Evolutionary conservation across 345 rosid genomes (phyloP), one percentile per base, ranked within the genome.

Genomic region (Trapa bicornis): DNA sequence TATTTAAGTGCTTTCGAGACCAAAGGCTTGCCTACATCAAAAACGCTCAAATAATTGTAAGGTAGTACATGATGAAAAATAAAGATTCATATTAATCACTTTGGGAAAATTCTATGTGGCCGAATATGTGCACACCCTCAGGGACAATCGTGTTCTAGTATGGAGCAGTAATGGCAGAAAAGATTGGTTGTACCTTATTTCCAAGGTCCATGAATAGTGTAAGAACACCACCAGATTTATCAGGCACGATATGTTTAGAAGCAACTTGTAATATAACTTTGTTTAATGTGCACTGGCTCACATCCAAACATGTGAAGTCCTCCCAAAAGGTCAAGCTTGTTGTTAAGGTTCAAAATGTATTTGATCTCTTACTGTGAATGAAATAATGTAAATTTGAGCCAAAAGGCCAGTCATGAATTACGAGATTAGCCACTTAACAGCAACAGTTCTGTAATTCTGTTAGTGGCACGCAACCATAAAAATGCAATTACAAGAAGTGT

Each of bases 241-340:
- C 81, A 50, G 85, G 81, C 67, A 79, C 78, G 1, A 88, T 71
- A 73, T 68, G 81, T 72, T 86, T 90, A 0, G 84, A 73, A 67
- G 88, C 89, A 38, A 87, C 85, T 37, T 72, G 75, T 69, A 94
- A 42, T 37, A 91, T 83, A 45, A 76, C 75, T 75, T 85, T 85
- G 84, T 91, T 91, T 67, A 94, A 73, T 75, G 80, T 70, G 78
- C 99, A 94, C 54, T 87, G 97, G 9, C 87, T 84, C 33, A 80
- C 77, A 76, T 89, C 99, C 84, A 89, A 87, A 79, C 99, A 94
- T 61, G 97, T 91, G 67, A 79, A 85, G 75, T 86, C 93, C 69
- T 92, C 97, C 98, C 96, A 92, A 65, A 86, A 75, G 48, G 78
- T 68, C 93, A 71, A 80, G 67, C 70, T 67, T 64, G 32, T 66